A percentile compares a stretch with the other conserved stretches of the same genome.
phyloP scores from a whole-genome alignment of 306 rosid species.

The Potentilla sterilis region DNA sequence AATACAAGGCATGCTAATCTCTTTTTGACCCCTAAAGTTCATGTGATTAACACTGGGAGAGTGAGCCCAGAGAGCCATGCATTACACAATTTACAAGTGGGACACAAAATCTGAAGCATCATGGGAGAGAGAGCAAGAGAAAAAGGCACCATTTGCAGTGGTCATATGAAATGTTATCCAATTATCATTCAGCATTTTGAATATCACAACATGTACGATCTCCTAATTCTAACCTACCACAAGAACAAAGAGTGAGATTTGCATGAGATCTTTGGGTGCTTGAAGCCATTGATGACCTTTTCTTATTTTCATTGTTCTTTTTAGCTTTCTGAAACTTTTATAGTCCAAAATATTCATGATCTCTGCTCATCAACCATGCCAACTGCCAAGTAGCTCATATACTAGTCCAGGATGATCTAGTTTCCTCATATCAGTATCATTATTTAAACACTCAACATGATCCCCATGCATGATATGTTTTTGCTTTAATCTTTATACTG shows the following conservation, averaged over 20 bases:
- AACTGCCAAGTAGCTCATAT: neutral
- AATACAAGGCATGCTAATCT: neutral
- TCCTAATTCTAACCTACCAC: slow-evolving; percentile 21
- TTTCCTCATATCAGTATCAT: neutral
- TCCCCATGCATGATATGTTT: neutral
- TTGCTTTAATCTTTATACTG: neutral
- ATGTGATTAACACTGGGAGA: slow-evolving; percentile 20
- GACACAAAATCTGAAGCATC: slow-evolving; percentile 13
- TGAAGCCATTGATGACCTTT: slow-evolving; percentile 2
- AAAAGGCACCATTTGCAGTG: slow-evolving; percentile 12
- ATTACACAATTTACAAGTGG: slow-evolving; percentile 16
- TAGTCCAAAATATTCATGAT: neutral
- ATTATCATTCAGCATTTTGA: slow-evolving; percentile 10
- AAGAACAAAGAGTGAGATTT: neutral
- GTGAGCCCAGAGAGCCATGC: slow-evolving; percentile 10
- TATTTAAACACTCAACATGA: neutral
- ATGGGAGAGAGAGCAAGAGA: neutral
- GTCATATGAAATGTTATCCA: neutral
- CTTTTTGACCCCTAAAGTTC: slow-evolving; percentile 9
- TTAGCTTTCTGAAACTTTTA: neutral
- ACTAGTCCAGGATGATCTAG: neutral
- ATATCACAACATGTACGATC: slow-evolving; percentile 10
- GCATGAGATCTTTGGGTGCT: slow-evolving; percentile 12
- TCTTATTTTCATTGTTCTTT: neutral
- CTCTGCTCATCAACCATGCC: neutral